Conservation (phyloP, 768 basidiomycete genomes). For the Rhizopogon vinicolor region DNA sequence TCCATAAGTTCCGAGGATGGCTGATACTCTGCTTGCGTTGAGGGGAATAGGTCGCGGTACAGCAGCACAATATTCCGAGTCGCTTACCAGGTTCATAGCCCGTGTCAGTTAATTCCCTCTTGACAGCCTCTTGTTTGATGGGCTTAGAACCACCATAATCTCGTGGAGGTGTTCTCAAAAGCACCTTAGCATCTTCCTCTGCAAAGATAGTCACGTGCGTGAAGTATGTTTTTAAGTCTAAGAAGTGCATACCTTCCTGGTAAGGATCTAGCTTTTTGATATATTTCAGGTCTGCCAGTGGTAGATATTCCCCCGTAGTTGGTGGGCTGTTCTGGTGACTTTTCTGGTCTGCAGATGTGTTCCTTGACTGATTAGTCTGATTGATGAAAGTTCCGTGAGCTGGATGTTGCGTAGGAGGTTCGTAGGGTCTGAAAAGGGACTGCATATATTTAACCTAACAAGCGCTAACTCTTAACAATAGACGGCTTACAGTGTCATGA, state of each 20-base stretch:
- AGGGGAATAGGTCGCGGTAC: no score
- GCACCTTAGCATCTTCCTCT: conserved; percentile 21
- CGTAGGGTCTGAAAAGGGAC: conserved; percentile 21
- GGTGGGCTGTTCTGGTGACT: not conserved
- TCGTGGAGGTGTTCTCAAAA: conserved; percentile 7
- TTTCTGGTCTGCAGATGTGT: not conserved
- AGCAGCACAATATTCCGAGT: not conserved
- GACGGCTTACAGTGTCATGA: not conserved
- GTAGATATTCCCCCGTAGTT: not conserved
- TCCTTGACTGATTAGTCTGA: not conserved
- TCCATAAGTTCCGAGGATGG: conserved; percentile 12
- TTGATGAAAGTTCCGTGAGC: conserved; percentile 9
- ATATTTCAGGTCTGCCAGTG: conserved; percentile 11
- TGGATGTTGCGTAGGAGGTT: conserved; percentile 19
- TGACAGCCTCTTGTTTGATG: conserved; percentile 7
- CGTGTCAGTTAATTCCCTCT: conserved; percentile 1
- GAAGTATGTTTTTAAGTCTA: not conserved
- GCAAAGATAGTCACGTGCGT: not conserved
- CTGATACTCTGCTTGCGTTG: conserved; percentile 6
- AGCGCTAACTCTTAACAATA: not conserved
- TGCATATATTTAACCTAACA: not conserved
- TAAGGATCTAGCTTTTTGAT: conserved; percentile 26
- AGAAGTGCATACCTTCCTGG: conserved; percentile 14
- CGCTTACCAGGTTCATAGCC: not conserved
- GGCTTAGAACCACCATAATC: conserved; percentile 6